phyloP scores from a whole-genome alignment of 805 yeast genomes.

The Yarrowia sp. region DNA sequence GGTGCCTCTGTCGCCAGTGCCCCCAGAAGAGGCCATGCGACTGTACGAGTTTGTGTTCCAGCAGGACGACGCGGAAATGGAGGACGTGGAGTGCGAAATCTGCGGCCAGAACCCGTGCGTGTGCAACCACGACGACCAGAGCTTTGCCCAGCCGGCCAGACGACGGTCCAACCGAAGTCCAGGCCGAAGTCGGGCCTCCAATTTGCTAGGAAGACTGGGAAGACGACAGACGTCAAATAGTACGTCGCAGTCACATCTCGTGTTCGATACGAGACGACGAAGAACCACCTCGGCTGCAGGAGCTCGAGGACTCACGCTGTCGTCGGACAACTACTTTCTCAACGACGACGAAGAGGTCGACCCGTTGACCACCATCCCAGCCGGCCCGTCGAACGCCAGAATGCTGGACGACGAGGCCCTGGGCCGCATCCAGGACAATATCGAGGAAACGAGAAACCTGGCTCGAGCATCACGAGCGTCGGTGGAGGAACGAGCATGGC shows the following conservation, averaged over 20 bases:
- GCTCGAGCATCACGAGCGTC: slow-evolving; percentile 18
- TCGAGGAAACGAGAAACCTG: slow-evolving; percentile 13
- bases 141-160: neutral
- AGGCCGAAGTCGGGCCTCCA: slow-evolving; percentile 3
- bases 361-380: slow-evolving; percentile 15
- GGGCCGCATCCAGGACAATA: slow-evolving; percentile 29
- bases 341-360: slow-evolving; percentile 30
- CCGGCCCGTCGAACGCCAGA: neutral
- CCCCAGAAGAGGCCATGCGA: slow-evolving; percentile 30
- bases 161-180: neutral
- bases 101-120: slow-evolving; percentile 29
- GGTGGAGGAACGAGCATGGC: slow-evolving; percentile 36
- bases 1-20: slow-evolving; percentile 8
- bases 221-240: slow-evolving; percentile 4
- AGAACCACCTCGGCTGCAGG: slow-evolving; percentile 5
- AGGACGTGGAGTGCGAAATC: slow-evolving; percentile 24
- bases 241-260: neutral
- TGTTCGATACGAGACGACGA: slow-evolving; percentile 9
- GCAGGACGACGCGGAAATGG: slow-evolving; percentile 29
- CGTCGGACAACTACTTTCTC: slow-evolving; percentile 33
- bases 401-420: slow-evolving; percentile 2
- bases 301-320: slow-evolving; percentile 4
- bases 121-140: neutral
- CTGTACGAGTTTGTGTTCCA: slow-evolving; percentile 30
- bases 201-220: slow-evolving; percentile 1